Base-by-base conservation (phyloP, 2,329 filamentous ascomycete species). In the Pseudocercospora crystallina region DNA sequence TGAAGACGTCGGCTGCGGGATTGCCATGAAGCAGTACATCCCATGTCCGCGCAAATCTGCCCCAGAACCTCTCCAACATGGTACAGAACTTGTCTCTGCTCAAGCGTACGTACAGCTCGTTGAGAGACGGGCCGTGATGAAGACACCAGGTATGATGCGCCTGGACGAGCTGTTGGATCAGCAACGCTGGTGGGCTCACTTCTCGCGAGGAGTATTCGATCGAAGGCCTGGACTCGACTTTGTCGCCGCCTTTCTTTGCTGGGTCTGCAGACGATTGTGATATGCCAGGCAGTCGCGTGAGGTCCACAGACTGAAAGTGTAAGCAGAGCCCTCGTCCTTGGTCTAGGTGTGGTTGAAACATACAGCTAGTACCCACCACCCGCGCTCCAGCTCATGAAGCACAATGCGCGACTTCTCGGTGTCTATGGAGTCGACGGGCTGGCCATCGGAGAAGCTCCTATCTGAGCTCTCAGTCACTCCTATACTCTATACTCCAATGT, bases 311-410 rank as follows among this genome's bases (percentile, higher is more conserved):
- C 85, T 90, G 55, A 14, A 11, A 51, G 43, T 40, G 53, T 61
- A 14, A 62, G 58, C 37, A 29, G 26, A 2, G 8, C 14, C 14
- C 29, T 14, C 15, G 14, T 26, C 10, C 17, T 54, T 49, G 47
- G 51, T 37, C 34, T 38, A 13, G n/a, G 15, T 11, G 14, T 14
- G 35, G n/a, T 47, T 14, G 20, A 53, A 29, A 73, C 87, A 66
- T 76, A 95, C 90, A 55, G 90, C 91, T 53, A 97, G 75, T 56
- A 97, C 85, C 95, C 95, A 99, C 94, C 94, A 99, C 29, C 88
- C 88, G 12, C 81, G 76, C 69, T 99, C 92, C 58, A 99, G 73
- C 74, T 99, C 90, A 63, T 90, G 84, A 38, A 96, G 74, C 31
- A 97, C 79, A 31, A 96, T 85, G 30, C 91, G 82, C 43, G 86